These are phyloP conservation scores for Sphaerulina musiva DNA, from an alignment of 2,329 filamentous ascomycete genomes.

Conservation along the genomic window DNA sequence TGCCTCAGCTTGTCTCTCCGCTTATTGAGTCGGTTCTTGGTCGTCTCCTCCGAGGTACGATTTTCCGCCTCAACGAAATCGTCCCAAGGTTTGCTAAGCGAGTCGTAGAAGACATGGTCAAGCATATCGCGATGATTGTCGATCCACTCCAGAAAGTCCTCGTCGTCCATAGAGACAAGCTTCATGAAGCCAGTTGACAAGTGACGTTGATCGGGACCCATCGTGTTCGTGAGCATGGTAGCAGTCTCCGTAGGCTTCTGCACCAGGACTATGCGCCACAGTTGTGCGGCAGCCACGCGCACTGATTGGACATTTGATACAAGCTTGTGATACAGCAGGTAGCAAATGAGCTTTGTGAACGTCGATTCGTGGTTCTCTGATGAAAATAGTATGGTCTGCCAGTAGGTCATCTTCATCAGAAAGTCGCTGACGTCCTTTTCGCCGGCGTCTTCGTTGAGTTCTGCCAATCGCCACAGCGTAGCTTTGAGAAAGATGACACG, in stretches of 20 bases:
- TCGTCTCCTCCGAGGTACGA: slow-evolving; percentile 67
- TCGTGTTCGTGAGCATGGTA: slow-evolving; percentile 64
- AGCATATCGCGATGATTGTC: slow-evolving; percentile 72
- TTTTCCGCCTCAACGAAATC: slow-evolving; percentile 81
- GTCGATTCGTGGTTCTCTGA: slow-evolving; percentile 72
- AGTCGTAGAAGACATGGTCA: slow-evolving; percentile 74
- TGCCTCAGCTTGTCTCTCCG: slow-evolving; percentile 74
- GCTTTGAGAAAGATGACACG: slow-evolving; percentile 71
- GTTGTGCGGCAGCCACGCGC: slow-evolving; percentile 68
- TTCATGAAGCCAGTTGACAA: slow-evolving; percentile 73
- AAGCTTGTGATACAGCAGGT: slow-evolving; percentile 84
- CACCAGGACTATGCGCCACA: slow-evolving; percentile 87
- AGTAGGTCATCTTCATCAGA: slow-evolving; percentile 82
- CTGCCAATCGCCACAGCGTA: slow-evolving; percentile 73
- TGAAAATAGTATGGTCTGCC: slow-evolving; percentile 85
- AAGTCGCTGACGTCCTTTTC: slow-evolving; percentile 62
- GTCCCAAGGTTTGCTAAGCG: slow-evolving; percentile 78
- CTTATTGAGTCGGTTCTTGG: slow-evolving; percentile 61
- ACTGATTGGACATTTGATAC: slow-evolving; percentile 63
- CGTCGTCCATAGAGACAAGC: slow-evolving; percentile 80
- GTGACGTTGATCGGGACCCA: slow-evolving; percentile 62
- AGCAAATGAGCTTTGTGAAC: slow-evolving; percentile 80
- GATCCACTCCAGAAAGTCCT: slow-evolving; percentile 81
- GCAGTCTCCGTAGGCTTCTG: slow-evolving; percentile 83
- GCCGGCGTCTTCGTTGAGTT: slow-evolving; percentile 63